Conservation (phyloP, 2,329 filamentous ascomycete species). For the Talaromyces sp. region DNA sequence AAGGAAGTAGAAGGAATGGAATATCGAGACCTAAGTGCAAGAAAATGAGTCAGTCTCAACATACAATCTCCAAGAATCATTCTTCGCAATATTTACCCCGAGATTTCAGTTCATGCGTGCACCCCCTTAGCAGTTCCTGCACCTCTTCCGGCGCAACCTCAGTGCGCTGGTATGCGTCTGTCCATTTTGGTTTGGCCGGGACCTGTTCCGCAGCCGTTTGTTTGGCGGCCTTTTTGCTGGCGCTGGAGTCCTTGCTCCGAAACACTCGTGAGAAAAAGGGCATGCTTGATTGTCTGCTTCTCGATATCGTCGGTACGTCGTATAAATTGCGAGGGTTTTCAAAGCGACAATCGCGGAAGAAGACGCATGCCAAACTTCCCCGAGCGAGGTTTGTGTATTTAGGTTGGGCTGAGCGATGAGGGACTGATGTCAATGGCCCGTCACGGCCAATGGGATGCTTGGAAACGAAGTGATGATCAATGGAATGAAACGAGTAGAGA, state of each 20-base stretch:
- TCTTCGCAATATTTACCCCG: constrained; percentile 63
- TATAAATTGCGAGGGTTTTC: no score
- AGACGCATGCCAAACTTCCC: constrained; percentile 7
- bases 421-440: constrained; percentile 14
- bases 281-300: constrained; percentile 35
- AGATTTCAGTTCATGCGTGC: constrained; percentile 87
- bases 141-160: constrained; percentile 86
- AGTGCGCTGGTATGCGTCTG: constrained; percentile 80
- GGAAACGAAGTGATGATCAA: constrained; percentile 3
- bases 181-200: constrained; percentile 73
- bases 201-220: constrained; percentile 51
- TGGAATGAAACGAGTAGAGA: neutral
- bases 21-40: constrained; percentile 70
- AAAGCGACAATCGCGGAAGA: neutral
- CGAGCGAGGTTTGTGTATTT: constrained; percentile 3
- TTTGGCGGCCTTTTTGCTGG: constrained; percentile 59
- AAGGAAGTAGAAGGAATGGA: constrained; percentile 90
- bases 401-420: neutral
- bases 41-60: constrained; percentile 20
- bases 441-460: constrained; percentile 4
- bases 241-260: constrained; percentile 69
- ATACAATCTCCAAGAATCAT: constrained; percentile 5
- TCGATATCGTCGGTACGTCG: neutral
- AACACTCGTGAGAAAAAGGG: constrained; percentile 61
- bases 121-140: constrained; percentile 77